Evolutionary conservation across 2,329 filamentous ascomycete species (phyloP).

Genomic region (Camptophora hylomeconis): DNA sequence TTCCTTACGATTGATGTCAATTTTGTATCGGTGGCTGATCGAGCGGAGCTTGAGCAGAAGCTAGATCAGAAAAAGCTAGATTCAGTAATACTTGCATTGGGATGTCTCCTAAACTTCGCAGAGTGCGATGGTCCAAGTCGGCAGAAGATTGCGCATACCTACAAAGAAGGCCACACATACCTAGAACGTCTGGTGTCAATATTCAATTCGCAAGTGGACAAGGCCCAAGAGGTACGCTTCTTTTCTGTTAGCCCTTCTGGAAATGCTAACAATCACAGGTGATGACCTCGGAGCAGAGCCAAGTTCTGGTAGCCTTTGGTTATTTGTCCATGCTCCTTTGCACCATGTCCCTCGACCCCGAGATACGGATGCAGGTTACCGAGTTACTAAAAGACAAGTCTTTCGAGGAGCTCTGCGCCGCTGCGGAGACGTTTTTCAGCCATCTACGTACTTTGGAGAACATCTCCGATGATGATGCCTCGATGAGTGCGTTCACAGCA

Average conservation of each 20-base stretch:
- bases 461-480: constrained; percentile 33
- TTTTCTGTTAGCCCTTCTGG: constrained; percentile 7
- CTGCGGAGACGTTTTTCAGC: constrained; percentile 48
- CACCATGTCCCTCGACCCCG: constrained; percentile 54
- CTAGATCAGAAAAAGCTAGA: constrained; percentile 49
- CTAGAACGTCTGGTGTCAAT: constrained; percentile 49
- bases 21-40: constrained; percentile 20
- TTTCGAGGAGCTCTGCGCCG: constrained; percentile 39
- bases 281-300: constrained; percentile 51
- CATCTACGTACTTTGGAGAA: constrained; percentile 37
- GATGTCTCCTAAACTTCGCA: constrained; percentile 74
- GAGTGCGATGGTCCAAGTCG: constrained; percentile 60
- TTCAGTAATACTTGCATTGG: constrained; percentile 62
- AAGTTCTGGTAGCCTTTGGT: constrained; percentile 70
- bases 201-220: constrained; percentile 55
- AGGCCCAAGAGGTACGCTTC: constrained; percentile 52
- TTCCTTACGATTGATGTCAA: constrained; percentile 22
- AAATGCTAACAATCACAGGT: constrained; percentile 26
- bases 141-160: constrained; percentile 30
- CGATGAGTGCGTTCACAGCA: constrained; percentile 38
- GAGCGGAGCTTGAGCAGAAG: constrained; percentile 19
- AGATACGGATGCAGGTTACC: constrained; percentile 31
- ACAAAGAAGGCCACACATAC: constrained; percentile 27
- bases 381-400: constrained; percentile 32
- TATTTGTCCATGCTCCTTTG: constrained; percentile 77